Evolutionary conservation across 345 rosid genomes (phyloP), one percentile per base, ranked within the genome.

Genomic region (Populus alba): DNA sequence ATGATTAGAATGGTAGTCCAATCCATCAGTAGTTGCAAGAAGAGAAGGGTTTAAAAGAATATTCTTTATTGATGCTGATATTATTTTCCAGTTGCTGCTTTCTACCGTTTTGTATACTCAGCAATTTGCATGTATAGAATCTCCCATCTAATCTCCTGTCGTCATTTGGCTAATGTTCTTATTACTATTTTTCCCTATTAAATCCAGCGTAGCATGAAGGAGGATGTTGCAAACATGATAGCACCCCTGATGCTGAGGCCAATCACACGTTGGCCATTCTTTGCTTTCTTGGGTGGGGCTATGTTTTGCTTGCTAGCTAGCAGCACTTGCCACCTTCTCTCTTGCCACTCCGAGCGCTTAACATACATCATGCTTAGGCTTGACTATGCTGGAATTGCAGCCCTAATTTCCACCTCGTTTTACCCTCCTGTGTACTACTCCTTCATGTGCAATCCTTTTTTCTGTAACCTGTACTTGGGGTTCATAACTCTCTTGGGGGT

Each of bases 241-340:
- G 97, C 97, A 62, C 95, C 99, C 17, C 78, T 91, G 37, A 80
- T 89, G 87, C 62, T 89, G 74, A 81, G 92, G 75, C 99, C 98
- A 13, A 93, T 92, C 27, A 91, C 99, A 0, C 80, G 98, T 18
- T 95, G 99, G 98, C 99, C 99, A 6, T 93, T 95, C 79, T 95
- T 90, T 17, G 92, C 90, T 51, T 95, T 95, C 88, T 6, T 93
- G 83, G 96, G 97, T 1, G 99, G 99, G 0, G 99, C 98, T 4
- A 95, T 95, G 98, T 95, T 95, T 88, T 93, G 99, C 87, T 81
- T 95, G 80, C 89, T 95, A 31, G 91, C 94, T 5, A 93, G 98
- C 87, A 95, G 99, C 79, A 83, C 88, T 0, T 95, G 96, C 80
- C 98, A 95, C 76, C 97, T 95, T 73, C 86, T 92, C 69, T 93